Base-by-base conservation (phyloP, 768 basidiomycete genomes). In the Gautieria morchelliformis region DNA sequence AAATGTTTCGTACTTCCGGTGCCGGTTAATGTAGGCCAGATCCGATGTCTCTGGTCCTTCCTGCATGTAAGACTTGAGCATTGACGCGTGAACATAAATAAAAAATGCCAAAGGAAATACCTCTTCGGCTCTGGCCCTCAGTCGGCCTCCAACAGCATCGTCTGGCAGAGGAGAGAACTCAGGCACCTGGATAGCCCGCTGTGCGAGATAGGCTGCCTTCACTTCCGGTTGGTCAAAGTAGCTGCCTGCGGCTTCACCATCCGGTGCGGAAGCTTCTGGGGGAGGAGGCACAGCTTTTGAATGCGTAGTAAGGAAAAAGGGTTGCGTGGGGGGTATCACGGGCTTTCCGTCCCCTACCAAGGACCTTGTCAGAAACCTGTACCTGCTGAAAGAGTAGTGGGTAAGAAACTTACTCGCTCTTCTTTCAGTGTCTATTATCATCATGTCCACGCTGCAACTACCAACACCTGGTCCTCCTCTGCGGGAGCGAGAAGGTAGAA, bases 1-100 rank as follows among this genome's bases (percentile, higher is more conserved):
- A 59, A 89, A 86, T 14, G 78, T 79, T 68, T 93, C 91, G 69
- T 89, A 93, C 66, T 89, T 91, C 52, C 83, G 79, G 70, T 95
- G 92, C 45, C 89, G 81, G 61, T 83, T 84, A 68, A 87, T 81
- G 66, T 93, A 95, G 7, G 79, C 79, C 22, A 80, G 79, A 70
- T 95, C 92, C 9, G 87, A 87, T 4, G 84, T 89, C 67, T 91
- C 87, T 60, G 75, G 72, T 19, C 71, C 70, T 51, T 72, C 77
- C 78, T 85, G 74, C n/a, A 42, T 17, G 37, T 40, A 48, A 46
- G 57, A 54, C 50, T 63, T 39, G 35, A 24, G 24, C 14, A 33
- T 47, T 49, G 48, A 54, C 32, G 30, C 39, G 35, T 37, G 35
- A 44, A 62, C 27, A 61, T 49, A 46, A 59, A 45, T 32, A 44